Base-by-base conservation (phyloP, 2,329 filamentous ascomycete species). In the Aspergillus sp. region DNA sequence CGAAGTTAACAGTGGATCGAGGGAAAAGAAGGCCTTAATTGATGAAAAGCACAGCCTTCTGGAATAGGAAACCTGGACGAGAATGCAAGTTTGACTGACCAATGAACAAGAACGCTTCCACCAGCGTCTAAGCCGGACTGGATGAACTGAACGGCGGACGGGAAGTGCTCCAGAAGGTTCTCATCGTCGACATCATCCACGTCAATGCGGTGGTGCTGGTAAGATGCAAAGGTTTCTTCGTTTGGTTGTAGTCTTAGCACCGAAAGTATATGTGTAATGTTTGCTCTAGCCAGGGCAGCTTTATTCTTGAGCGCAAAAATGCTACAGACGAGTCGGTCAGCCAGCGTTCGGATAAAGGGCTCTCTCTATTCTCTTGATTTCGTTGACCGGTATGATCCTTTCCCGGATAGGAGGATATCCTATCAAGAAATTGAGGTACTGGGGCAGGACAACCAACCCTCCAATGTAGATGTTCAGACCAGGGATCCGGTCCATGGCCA, bases 101-200 rank as follows among this genome's bases (percentile, higher is more conserved):
- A 89, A 73, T 89, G 86, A 60, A 89, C 82, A 55, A 89, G 76
- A 36, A 89, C 85, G 49, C 75, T 67, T 42, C 80, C 81, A 50
- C 81, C 83, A 51, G 74, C 73, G 63, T 82, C 76, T 47, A 97
- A 76, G 1, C 85, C 93, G 40, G 84, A 76, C 62, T 93, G 84
- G 61, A 97, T 96, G 72, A 96, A 99, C 45, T 79, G 80, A 62
- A 94, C 89, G 51, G 88, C 88, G 48, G 78, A 78, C 6, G 91
- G 84, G 55, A 97, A 87, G 70, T 95, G 85, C 56, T 88, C 82
- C 16, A 97, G 76, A 47, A 97, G 73, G 71, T 99, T 90, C 61
- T 92, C 87, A 65, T 96, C 90, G 17, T 93, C 89, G 47, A 92
- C 83, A 75, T 99, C 94, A 70, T 97, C 89, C 41, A 96, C 84